Evolutionary conservation across 2,329 filamentous ascomycete genomes (phyloP).

Genomic region (Neofusicoccum ribis): DNA sequence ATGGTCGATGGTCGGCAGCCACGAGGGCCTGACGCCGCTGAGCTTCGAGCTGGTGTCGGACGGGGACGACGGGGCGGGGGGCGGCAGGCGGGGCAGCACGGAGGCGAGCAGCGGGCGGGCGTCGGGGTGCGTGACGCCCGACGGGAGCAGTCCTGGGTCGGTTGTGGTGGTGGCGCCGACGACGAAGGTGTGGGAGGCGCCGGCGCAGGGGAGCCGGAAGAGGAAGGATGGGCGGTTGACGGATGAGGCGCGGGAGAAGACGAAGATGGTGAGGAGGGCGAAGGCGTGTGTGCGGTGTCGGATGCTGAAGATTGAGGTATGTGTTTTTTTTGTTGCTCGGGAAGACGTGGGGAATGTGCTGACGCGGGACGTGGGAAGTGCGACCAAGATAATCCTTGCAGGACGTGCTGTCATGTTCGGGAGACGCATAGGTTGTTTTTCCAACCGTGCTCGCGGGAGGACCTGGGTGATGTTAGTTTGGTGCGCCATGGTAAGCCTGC

Average conservation of each 20-base stretch:
- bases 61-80: no score
- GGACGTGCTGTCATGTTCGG: neutral
- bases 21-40: no score
- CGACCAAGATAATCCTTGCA: neutral
- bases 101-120: no score
- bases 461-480: neutral
- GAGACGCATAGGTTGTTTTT: neutral
- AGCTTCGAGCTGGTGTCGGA: no score
- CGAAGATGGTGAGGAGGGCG: neutral
- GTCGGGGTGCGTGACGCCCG: no score
- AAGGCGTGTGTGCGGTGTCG: neutral
- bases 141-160: no score
- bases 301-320: neutral
- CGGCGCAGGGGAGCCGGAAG: no score
- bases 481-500: neutral
- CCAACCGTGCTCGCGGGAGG: neutral
- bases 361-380: neutral
- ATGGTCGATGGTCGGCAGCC: no score
- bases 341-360: neutral
- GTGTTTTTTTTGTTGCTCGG: no score
- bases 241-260: neutral
- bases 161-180: no score
- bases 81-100: no score
- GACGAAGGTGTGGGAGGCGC: no score
- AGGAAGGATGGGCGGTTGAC: neutral